Evolutionary conservation across 2,329 filamentous ascomycete species (phyloP), one percentile per base, ranked within the genome.

Genomic region (Stachybotrys chlorohalonatus): DNA sequence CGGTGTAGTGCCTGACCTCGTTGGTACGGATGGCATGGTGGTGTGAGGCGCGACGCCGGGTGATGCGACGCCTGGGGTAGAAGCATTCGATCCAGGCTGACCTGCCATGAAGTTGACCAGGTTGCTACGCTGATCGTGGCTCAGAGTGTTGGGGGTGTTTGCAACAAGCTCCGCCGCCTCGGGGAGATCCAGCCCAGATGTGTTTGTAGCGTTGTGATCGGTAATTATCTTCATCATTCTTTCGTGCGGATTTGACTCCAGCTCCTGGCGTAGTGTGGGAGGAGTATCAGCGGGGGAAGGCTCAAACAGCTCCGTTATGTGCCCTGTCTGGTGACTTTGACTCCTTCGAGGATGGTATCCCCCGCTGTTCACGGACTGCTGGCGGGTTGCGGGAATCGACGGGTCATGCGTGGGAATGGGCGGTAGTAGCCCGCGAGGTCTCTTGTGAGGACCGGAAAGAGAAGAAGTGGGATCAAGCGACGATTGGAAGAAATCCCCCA

Each of bases 221-320:
- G 84, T 80, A 66, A 86, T 85, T 36, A 86, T 77, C 62, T 78
- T 82, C 78, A 86, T 83, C 77, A 85, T 84, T 52, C 77, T 76
- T 62, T 83, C 80, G 54, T 81, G 81, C 0, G 80, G 80, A 55
- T 80, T 80, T n/a, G 71, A 68, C 64, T 81, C 76, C 6, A 83
- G 73, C 62, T 85, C 80, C 39, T 80, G 75, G 31, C 80, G 77
- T 3, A 84, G 70, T 53, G 71, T 80, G 1, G 78, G 71, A 0
- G 79, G 75, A 2, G 76, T 72, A 24, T 80, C 74, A 4, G 75
- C 72, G 2, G 73, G 69, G 0, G 78, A 74, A 1, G 71, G 71
- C 54, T 86, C 83, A 42, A 80, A 74, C 11, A 86, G 72, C 65
- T 86, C 83, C 31, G 83, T 85, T 11, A 86, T 78, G 3, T 78